Base-by-base conservation (phyloP, 768 basidiomycete genomes). In the Porpolomopsis calyptriformis region DNA sequence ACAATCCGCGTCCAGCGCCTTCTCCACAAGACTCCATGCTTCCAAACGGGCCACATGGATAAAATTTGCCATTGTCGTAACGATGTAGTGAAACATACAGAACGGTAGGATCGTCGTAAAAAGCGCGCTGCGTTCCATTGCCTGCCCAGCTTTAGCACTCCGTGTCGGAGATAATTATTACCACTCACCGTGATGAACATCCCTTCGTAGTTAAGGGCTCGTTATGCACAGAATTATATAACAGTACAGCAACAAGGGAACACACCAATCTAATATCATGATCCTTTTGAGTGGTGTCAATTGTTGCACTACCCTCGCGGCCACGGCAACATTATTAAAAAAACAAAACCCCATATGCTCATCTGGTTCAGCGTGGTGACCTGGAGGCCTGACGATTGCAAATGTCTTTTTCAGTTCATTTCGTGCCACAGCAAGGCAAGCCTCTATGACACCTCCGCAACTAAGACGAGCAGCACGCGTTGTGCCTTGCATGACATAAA, bases 291-390 rank as follows among this genome's bases (percentile, higher is more conserved):
- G 65, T 4, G 72, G 58, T 2, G 85, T 84, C 45, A 71, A 54
- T 51, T 83, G 67, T 59, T 88, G 82, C 16, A 86, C 79, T 20
- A 91, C 85, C 56, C 79, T 78, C 16, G 89, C 77, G 1, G 93
- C 93, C 12, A 99, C 86, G 0, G 96, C 85, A 26, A 94, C 92
- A 58, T 99, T 99, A 63, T 99, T 99, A 69, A 92, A 96, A 69
- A 99, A 96, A 64, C 96, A 98, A 62, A 99, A 99, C 1, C 96
- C 96, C 93, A 98, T 97, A 52, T 90, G 87, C 59, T 93, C 85
- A 52, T 96, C 89, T 4, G 96, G 96, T 60, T 99, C 96, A 4
- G 96, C 93, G 57, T 99, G 96, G 60, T 99, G 96, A 0, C 96
- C 96, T 0, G 96, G 96, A 10, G 96, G 96, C 44, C 96, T 78